Conservation (phyloP, 306 rosid species). For the Abrus pulchellus region DNA sequence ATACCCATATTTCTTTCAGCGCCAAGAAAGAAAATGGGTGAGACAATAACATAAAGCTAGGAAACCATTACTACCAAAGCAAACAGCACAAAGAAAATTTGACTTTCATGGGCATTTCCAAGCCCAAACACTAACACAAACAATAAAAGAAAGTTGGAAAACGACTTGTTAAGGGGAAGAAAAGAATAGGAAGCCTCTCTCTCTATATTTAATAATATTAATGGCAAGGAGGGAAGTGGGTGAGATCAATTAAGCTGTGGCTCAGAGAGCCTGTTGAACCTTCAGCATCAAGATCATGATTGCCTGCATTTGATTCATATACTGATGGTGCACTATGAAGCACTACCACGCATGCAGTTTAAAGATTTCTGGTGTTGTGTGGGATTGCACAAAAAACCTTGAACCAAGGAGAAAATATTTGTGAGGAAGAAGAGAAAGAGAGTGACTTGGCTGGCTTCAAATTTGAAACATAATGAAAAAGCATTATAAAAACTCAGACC, state of each 20-base stretch:
- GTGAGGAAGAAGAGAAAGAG: conserved; percentile 35
- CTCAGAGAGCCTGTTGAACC: conserved; percentile 45
- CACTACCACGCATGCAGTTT: conserved; percentile 13
- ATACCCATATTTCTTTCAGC: conserved; percentile 50
- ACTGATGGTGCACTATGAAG: conserved; percentile 35
- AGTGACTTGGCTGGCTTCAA: conserved; percentile 26
- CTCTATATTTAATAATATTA: conserved; percentile 34
- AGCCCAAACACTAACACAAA: conserved; percentile 31
- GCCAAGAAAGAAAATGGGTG: conserved; percentile 37
- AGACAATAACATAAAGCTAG: conserved; percentile 1
- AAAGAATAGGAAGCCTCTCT: conserved; percentile 1
- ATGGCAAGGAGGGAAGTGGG: conserved; percentile 68
- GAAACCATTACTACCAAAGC: conserved; percentile 44
- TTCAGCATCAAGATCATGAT: conserved; percentile 75
- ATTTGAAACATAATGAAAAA: conserved; percentile 42
- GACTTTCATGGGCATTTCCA: conserved; percentile 45
- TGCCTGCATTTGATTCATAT: conserved; percentile 71
- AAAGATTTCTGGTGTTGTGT: conserved; percentile 13
- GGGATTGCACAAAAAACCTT: conserved; percentile 43
- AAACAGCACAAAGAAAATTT: conserved; percentile 37
- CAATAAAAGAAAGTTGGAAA: conserved; percentile 42
- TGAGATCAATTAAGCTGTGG: conserved; percentile 58
- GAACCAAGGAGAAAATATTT: conserved; percentile 36
- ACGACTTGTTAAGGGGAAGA: conserved; percentile 23
- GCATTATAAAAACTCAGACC: conserved; percentile 67